Evolutionary conservation across 768 basidiomycete genomes (phyloP).

Genomic region (Crucibulum laeve): DNA sequence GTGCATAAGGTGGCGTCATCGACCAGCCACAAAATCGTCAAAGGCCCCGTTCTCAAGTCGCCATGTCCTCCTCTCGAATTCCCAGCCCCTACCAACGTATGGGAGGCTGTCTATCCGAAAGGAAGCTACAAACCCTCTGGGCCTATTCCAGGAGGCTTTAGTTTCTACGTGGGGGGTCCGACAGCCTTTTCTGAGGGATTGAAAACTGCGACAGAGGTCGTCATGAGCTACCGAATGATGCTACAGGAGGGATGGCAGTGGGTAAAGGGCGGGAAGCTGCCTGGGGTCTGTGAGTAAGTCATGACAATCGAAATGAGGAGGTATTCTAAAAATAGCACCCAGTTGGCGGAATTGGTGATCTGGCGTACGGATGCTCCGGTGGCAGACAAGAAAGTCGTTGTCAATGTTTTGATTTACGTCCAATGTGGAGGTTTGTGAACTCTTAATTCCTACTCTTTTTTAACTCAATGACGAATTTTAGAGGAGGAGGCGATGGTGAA

Average conservation of each 20-base stretch:
- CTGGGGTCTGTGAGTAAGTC: constrained; percentile 55
- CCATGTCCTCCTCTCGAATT: constrained; percentile 4
- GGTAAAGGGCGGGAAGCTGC: constrained; percentile 74
- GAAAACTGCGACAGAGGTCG: constrained; percentile 44
- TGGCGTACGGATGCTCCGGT: constrained; percentile 64
- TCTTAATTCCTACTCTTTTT: background rate
- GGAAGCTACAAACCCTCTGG: constrained; percentile 59
- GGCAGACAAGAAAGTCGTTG: constrained; percentile 60
- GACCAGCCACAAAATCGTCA: constrained; percentile 27
- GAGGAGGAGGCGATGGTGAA: constrained; percentile 52
- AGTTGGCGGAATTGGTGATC: constrained; percentile 49
- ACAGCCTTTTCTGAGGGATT: constrained; percentile 31
- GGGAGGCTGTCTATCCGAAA: constrained; percentile 59
- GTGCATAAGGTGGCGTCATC: constrained; percentile 41
- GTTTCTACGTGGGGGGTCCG: constrained; percentile 65
- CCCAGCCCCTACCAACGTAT: constrained; percentile 31
- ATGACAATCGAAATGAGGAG: background rate
- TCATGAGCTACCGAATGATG: constrained; percentile 65
- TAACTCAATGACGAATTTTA: constrained; percentile 13
- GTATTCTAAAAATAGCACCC: background rate
- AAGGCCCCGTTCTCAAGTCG: constrained; percentile 22
- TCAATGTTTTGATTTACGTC: constrained; percentile 62
- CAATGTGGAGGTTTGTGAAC: constrained; percentile 66
- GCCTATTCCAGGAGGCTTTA: constrained; percentile 56
- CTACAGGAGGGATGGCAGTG: constrained; percentile 61